phyloP scores from a whole-genome alignment of 495 filamentous ascomycete species.

The Lophiotrema nucula region DNA sequence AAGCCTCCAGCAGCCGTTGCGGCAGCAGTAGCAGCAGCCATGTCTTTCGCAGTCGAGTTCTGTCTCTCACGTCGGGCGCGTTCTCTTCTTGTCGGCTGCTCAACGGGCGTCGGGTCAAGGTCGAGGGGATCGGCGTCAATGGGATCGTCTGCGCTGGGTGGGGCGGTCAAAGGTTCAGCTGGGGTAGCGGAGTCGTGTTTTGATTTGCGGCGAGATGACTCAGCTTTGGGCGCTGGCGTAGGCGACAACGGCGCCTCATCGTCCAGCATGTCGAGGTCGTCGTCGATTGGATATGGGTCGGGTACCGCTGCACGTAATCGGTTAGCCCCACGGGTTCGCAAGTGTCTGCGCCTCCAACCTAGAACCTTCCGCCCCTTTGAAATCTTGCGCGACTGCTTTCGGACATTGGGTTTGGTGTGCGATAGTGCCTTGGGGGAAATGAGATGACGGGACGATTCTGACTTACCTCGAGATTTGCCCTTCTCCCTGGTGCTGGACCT shows the following conservation, averaged over 20 bases:
- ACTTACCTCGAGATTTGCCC: constrained; percentile 39
- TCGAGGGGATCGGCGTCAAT: constrained; percentile 28
- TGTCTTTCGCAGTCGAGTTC: constrained; percentile 25
- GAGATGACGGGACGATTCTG: neutral
- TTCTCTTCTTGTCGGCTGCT: constrained; percentile 18
- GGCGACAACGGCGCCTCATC: constrained; percentile 33
- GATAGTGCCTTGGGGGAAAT: constrained; percentile 1
- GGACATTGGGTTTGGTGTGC: neutral
- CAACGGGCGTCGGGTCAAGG: constrained; percentile 13
- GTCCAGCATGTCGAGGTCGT: constrained; percentile 55
- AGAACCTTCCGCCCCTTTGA: constrained; percentile 1
- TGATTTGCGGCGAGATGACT: constrained; percentile 26
- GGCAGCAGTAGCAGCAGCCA: constrained; percentile 8
- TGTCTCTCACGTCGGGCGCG: constrained; percentile 23
- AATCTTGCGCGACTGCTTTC: too few relatives aligned
- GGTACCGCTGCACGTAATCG: constrained; percentile 43
- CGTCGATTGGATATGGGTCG: constrained; percentile 60
- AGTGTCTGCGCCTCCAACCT: constrained; percentile 7
- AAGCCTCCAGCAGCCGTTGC: constrained; percentile 19
- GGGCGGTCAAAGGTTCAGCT: constrained; percentile 30
- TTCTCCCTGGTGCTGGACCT: constrained; percentile 38
- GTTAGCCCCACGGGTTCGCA: constrained; percentile 30
- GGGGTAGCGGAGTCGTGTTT: constrained; percentile 23
- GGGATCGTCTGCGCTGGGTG: constrained; percentile 35
- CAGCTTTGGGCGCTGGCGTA: constrained; percentile 21